A percentile compares a stretch with the other conserved stretches of the same genome.
phyloP scores from a whole-genome alignment of 768 basidiomycete species.

The Gymnopilus junonius region DNA sequence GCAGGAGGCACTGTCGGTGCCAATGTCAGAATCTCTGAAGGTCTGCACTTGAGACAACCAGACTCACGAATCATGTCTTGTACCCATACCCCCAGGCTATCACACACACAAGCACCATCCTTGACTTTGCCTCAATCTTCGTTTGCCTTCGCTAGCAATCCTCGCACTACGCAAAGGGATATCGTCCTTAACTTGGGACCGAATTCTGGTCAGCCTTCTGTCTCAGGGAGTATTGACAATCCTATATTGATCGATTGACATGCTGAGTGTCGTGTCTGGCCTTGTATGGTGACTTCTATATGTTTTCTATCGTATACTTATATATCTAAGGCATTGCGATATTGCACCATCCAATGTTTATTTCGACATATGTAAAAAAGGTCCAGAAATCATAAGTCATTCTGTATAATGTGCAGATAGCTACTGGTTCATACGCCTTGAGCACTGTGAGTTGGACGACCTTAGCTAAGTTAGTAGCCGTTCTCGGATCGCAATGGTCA shows the following conservation, averaged over 20 bases:
- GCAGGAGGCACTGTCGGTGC: background rate
- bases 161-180: background rate
- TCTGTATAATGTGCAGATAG: background rate
- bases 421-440: background rate
- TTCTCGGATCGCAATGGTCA: background rate
- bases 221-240: conserved; percentile 8
- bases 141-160: background rate
- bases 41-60: background rate
- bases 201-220: background rate
- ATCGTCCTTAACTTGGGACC: too few relatives aligned
- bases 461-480: background rate
- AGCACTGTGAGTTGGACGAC: background rate
- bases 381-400: background rate
- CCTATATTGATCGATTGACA: conserved; percentile 18
- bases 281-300: background rate
- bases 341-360: background rate
- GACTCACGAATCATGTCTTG: background rate
- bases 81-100: background rate
- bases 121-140: background rate
- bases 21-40: background rate
- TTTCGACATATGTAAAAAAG: background rate
- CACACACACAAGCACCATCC: background rate
- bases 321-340: background rate
- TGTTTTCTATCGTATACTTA: background rate
- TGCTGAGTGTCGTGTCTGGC: background rate